A percentile compares a stretch with the other conserved stretches of the same genome.
Conservation (phyloP, 2,329 filamentous ascomycete species). For the Elsinoe batatas region DNA sequence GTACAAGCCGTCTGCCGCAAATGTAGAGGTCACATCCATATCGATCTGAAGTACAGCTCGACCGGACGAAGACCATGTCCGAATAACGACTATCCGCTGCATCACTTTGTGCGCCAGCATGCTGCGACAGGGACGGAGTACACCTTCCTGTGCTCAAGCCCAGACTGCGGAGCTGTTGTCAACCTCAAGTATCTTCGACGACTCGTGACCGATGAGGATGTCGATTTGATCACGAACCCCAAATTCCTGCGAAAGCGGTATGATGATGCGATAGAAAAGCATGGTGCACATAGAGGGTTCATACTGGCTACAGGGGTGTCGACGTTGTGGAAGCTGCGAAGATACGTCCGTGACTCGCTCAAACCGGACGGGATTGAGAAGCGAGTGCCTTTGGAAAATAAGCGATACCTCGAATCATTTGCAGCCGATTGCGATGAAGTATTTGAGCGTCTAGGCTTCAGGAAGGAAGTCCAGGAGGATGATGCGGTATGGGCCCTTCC, state of each 20-base stretch:
- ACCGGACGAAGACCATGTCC: conserved; percentile 35
- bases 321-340: conserved; percentile 46
- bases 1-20: conserved; percentile 51
- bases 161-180: conserved; percentile 45
- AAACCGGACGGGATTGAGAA: conserved; percentile 41
- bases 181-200: conserved; percentile 45
- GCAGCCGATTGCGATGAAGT: conserved; percentile 51
- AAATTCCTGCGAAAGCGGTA: conserved; percentile 44
- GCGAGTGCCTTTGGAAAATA: conserved; percentile 50
- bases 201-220: conserved; percentile 39
- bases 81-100: conserved; percentile 43
- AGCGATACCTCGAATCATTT: conserved; percentile 54
- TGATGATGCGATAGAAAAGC: conserved; percentile 40
- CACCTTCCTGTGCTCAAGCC: conserved; percentile 49
- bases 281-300: conserved; percentile 46
- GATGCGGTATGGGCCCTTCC: neutral
- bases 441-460: conserved; percentile 49
- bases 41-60: conserved; percentile 44
- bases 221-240: conserved; percentile 45
- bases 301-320: conserved; percentile 43
- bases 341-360: conserved; percentile 52
- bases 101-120: conserved; percentile 42
- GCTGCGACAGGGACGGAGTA: conserved; percentile 28
- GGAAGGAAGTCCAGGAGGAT: neutral
- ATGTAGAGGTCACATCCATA: conserved; percentile 53